Evolutionary conservation across 2,329 filamentous ascomycete species (phyloP).

Genomic region (Cercospora nicotianae): DNA sequence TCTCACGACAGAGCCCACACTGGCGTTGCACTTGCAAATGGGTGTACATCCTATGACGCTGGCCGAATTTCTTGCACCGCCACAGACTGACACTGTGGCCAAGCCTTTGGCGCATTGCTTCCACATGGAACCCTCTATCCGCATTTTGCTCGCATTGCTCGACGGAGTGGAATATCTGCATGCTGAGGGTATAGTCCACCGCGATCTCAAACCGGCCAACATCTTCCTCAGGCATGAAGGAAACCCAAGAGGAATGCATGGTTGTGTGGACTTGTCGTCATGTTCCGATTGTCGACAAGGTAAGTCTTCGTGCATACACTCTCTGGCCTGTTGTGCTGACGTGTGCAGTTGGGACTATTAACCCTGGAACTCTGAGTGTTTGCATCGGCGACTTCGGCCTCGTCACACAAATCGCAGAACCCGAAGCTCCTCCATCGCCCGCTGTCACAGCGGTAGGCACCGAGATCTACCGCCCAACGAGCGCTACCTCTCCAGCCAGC

Average conservation of each 20-base stretch:
- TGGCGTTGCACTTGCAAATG: conserved; percentile 68
- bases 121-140: conserved; percentile 58
- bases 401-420: conserved; percentile 55
- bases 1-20: conserved; percentile 26
- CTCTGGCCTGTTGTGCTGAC: neutral
- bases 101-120: conserved; percentile 58
- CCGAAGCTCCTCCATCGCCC: conserved; percentile 14
- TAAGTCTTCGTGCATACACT: neutral
- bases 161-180: conserved; percentile 67
- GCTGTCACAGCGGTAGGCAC: conserved; percentile 54
- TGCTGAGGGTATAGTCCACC: conserved; percentile 60
- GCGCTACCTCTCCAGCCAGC: conserved; percentile 43
- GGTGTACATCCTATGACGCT: conserved; percentile 64
- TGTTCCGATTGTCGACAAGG: conserved; percentile 48
- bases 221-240: conserved; percentile 60
- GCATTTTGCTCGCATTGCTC: conserved; percentile 59
- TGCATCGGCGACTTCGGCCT: conserved; percentile 70
- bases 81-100: conserved; percentile 15
- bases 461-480: conserved; percentile 60
- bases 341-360: conserved; percentile 13
- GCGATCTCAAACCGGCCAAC: conserved; percentile 68
- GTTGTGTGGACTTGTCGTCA: conserved; percentile 48
- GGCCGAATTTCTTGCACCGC: conserved; percentile 56
- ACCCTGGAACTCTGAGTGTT: conserved; percentile 41
- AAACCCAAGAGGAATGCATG: conserved; percentile 31